Evolutionary conservation across 2,329 filamentous ascomycete species (phyloP).

Genomic region (Hymenoscyphus salicellus): DNA sequence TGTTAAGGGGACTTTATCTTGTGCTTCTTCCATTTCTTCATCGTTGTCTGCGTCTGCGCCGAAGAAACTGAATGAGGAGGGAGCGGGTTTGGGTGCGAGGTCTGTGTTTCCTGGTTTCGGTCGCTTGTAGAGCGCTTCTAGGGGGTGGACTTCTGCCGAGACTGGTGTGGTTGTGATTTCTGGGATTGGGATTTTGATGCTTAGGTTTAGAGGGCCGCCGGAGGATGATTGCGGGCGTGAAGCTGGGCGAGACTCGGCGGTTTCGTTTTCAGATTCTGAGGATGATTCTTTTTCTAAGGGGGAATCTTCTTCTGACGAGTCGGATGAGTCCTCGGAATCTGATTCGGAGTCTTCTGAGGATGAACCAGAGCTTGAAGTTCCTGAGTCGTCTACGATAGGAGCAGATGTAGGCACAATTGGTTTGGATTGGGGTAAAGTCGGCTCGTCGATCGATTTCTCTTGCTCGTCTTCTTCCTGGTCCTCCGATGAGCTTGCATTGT

Average conservation of each 20-base stretch:
- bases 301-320: conserved; percentile 10
- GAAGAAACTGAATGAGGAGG: conserved; percentile 78
- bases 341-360: conserved; percentile 23
- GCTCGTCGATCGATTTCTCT: conserved; percentile 12
- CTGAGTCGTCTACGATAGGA: conserved; percentile 14
- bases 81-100: conserved; percentile 42
- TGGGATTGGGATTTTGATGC: conserved; percentile 45
- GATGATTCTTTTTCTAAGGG: conserved; percentile 11
- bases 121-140: conserved; percentile 90
- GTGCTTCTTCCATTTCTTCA: conserved; percentile 42
- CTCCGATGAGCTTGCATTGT: conserved; percentile 30
- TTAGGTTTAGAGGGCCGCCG: conserved; percentile 49
- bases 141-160: conserved; percentile 63
- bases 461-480: conserved; percentile 13
- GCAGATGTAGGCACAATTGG: background rate
- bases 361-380: conserved; percentile 28
- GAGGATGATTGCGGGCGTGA: conserved; percentile 44
- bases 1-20: conserved; percentile 63
- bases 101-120: conserved; percentile 45
- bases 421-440: background rate
- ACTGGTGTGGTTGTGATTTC: conserved; percentile 42
- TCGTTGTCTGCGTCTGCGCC: conserved; percentile 44
- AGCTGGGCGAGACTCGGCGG: conserved; percentile 17
- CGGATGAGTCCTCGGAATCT: conserved; percentile 6
- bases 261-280: conserved; percentile 10